Conservation (phyloP, 2,329 filamentous ascomycete genomes). For the Scedosporium dehoogii region DNA sequence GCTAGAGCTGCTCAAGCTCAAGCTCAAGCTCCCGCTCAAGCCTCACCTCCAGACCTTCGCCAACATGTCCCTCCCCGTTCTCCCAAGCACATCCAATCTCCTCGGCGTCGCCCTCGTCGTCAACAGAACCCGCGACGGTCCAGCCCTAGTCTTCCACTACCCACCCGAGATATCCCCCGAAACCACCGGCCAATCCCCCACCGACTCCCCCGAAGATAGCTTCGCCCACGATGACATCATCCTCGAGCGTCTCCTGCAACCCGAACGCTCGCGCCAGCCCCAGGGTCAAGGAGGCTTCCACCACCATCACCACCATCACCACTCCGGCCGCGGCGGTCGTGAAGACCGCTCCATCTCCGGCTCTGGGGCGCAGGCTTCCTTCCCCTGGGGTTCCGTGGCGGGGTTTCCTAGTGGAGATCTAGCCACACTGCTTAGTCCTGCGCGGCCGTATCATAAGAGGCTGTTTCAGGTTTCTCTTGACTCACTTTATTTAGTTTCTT, state of each 20-base stretch:
- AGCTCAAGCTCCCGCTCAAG: too few relatives aligned
- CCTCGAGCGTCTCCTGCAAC: conserved; percentile 34
- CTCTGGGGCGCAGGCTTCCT: conserved; percentile 45
- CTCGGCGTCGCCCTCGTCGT: conserved; percentile 67
- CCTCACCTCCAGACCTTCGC: conserved; percentile 3
- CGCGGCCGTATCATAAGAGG: conserved; percentile 66
- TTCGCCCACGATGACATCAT: conserved; percentile 40
- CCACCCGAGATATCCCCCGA: conserved; percentile 44
- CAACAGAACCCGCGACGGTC: conserved; percentile 65
- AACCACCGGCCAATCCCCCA: conserved; percentile 7
- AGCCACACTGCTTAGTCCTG: conserved; percentile 70
- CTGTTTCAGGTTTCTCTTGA: conserved; percentile 76
- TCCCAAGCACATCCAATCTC: conserved; percentile 45
- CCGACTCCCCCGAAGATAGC: conserved; percentile 22
- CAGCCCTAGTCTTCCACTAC: conserved; percentile 79
- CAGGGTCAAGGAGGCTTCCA: conserved; percentile 19
- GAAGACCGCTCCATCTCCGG: conserved; percentile 47
- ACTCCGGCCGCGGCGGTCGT: conserved; percentile 31
- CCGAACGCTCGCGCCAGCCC: conserved; percentile 14
- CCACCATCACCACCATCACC: conserved; percentile 10
- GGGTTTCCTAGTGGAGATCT: conserved; percentile 68
- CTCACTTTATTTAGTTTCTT: conserved; percentile 69
- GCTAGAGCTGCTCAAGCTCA: too few relatives aligned
- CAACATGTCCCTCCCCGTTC: conserved; percentile 36
- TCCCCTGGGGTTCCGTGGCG: conserved; percentile 63